Base-by-base conservation (phyloP, 169 alveolate species). In the Perkinsus olseni region DNA sequence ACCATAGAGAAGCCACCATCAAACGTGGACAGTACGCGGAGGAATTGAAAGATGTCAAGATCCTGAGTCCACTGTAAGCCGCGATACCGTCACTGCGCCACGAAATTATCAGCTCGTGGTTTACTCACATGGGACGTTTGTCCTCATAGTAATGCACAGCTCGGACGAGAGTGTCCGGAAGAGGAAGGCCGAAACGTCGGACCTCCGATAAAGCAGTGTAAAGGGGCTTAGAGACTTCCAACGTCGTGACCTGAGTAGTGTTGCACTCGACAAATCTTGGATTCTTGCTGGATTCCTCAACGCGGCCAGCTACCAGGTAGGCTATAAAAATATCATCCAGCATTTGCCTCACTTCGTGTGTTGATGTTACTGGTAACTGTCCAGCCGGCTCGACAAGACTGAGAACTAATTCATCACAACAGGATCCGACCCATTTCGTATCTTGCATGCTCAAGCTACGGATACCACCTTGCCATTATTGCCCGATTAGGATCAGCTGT, bases 41-140 rank as follows among this genome's bases (percentile, higher is more conserved):
- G 82, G 82, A 62, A 8, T 62, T 21, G 10, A 24, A 62, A 62
- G 28, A 28, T 28, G 4, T 62, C 34, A 3, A 62, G 0, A 62
- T 28, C 28, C 82, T 62, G 10, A 62, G 8, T 62, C 82, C 82
- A 13, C 28, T 13, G 31, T 21, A 62, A 24, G 37, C 28, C 82
- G n/a, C n/a, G n/a, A n/a, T n/a, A 21, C 82, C 82, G 82, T 62
- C 82, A 62, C 82, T 24, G 82, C 82, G 82, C 82, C 82, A 62
- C 31, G 82, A 62, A 62, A 62, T 24, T 62, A 13, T 24, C 17
- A 8, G 37, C 31, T 24, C 34, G 31, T 24, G 31, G 31, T 8
- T n/a, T 0, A 28, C 82, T 21, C 8, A 21, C 34, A 28, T 24
- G 82, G 82, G 6, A 6, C 17, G 62, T 10, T 45, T 62, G 31